These are phyloP conservation scores for Fermentozyma sake DNA, from an alignment of 1,139 yeast species.

Conservation along the genomic window DNA sequence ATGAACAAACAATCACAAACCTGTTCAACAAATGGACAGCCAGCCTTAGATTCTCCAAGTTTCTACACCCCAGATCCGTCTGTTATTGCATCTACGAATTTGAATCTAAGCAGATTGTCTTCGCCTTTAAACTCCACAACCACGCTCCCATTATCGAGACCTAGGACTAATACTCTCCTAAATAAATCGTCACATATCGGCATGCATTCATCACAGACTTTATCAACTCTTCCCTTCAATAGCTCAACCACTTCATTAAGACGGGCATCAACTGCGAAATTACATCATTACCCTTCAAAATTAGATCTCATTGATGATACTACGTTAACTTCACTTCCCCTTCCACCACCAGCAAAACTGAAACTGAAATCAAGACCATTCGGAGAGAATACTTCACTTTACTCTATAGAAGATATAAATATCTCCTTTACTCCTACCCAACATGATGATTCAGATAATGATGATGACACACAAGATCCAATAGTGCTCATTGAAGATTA, in stretches of 20 bases:
- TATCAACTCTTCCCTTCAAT: no score
- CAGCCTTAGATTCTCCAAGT: no score
- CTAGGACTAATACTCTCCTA: no score
- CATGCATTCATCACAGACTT: no score
- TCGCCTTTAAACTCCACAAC: conserved; percentile 3
- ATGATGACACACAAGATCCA: conserved; percentile 39
- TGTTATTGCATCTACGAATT: conserved; percentile 12
- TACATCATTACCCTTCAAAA: conserved; percentile 36
- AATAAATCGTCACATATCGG: no score
- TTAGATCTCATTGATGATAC: conserved; percentile 61
- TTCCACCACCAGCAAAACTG: conserved; percentile 49
- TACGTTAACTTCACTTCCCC: conserved; percentile 61
- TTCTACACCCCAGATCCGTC: conserved; percentile 10
- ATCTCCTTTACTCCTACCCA: conserved; percentile 3
- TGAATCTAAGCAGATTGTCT: conserved; percentile 11
- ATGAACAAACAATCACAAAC: no score
- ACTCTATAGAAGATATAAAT: conserved; percentile 1
- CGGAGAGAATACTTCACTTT: not conserved
- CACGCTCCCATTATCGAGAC: not conserved
- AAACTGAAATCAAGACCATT: not conserved
- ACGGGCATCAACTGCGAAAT: conserved; percentile 3
- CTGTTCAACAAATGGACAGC: no score
- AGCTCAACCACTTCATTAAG: no score
- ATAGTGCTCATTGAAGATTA: conserved; percentile 52
- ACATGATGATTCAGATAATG: conserved; percentile 16